Evolutionary conservation across 1,284 basidiomycete species (phyloP).

Genomic region (Takashimella koratensis): DNA sequence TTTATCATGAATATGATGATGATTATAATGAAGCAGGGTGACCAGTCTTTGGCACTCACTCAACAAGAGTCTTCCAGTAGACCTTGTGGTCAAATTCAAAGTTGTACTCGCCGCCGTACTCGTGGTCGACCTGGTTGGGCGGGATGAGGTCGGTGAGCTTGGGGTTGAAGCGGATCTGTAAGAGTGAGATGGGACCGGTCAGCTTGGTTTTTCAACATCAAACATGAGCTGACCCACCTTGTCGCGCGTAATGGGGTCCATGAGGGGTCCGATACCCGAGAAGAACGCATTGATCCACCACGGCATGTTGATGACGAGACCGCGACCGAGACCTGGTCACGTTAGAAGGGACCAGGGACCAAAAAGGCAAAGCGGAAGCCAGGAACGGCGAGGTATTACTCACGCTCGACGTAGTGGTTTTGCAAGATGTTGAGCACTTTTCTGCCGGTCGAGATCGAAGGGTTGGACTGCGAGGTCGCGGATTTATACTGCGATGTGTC

Average conservation of each 20-base stretch:
- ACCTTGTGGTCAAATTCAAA: constrained; percentile 70
- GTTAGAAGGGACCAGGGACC: too few species aligned
- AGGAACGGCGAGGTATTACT: constrained; percentile 13
- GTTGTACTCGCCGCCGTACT: constrained; percentile 74
- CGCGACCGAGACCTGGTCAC: constrained; percentile 65
- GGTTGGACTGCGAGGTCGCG: constrained; percentile 72
- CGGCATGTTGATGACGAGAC: constrained; percentile 79
- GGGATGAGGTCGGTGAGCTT: constrained; percentile 71
- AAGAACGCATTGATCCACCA: constrained; percentile 77
- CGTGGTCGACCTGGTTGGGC: constrained; percentile 69
- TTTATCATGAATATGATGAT: too few species aligned
- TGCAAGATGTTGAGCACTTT: constrained; percentile 82
- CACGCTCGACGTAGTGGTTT: constrained; percentile 81
- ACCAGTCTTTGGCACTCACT: too few species aligned
- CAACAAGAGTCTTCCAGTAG: constrained; percentile 74
- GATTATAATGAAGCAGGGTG: too few species aligned
- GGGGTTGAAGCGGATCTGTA: constrained; percentile 81
- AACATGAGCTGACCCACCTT: constrained; percentile 57
- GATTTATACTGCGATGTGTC: constrained; percentile 57
- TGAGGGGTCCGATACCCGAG: constrained; percentile 77
- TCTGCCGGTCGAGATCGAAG: constrained; percentile 69
- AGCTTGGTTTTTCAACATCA: neutral
- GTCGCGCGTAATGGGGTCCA: constrained; percentile 84
- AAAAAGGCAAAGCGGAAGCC: neutral
- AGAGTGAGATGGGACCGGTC: neutral